Percentiles rank a stretch among this genome's conserved stretches.
phyloP scores from a whole-genome alignment of 2,329 filamentous ascomycete genomes.

The Fusarium stilboides region DNA sequence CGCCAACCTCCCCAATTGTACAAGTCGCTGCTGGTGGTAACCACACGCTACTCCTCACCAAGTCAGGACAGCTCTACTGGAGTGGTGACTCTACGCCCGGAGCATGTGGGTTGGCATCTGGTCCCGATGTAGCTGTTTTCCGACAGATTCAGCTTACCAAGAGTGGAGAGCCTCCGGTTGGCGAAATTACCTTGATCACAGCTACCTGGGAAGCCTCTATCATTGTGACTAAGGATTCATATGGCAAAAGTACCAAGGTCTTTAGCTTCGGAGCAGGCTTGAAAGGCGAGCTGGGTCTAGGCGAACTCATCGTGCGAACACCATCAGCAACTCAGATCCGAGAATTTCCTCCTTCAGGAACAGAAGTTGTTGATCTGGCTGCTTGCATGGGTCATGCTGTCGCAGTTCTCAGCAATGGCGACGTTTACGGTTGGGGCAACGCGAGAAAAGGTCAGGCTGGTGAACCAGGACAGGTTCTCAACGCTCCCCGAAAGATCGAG shows the following conservation, averaged over 20 bases:
- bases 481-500: slow-evolving; percentile 73
- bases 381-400: slow-evolving; percentile 86
- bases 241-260: slow-evolving; percentile 63
- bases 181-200: slow-evolving; percentile 64
- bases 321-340: slow-evolving; percentile 65
- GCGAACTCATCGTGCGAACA: slow-evolving; percentile 65
- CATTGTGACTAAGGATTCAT: slow-evolving; percentile 66
- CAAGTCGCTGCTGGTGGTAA: slow-evolving; percentile 80
- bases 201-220: slow-evolving; percentile 86
- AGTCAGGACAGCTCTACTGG: slow-evolving; percentile 72
- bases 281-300: slow-evolving; percentile 82
- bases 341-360: slow-evolving; percentile 74
- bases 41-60: slow-evolving; percentile 83
- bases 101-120: slow-evolving; percentile 65
- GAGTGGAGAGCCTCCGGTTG: slow-evolving; percentile 50
- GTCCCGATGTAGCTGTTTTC: slow-evolving; percentile 56
- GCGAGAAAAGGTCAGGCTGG: slow-evolving; percentile 90
- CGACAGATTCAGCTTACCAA: slow-evolving; percentile 56
- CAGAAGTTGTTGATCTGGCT: slow-evolving; percentile 74
- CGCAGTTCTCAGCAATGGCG: slow-evolving; percentile 79
- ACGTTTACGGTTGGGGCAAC: slow-evolving; percentile 90
- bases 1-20: slow-evolving; percentile 55
- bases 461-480: slow-evolving; percentile 65
- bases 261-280: slow-evolving; percentile 76
- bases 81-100: slow-evolving; percentile 73